Conservation (phyloP, 106 monocot genomes). For the Acorus gramineus region DNA sequence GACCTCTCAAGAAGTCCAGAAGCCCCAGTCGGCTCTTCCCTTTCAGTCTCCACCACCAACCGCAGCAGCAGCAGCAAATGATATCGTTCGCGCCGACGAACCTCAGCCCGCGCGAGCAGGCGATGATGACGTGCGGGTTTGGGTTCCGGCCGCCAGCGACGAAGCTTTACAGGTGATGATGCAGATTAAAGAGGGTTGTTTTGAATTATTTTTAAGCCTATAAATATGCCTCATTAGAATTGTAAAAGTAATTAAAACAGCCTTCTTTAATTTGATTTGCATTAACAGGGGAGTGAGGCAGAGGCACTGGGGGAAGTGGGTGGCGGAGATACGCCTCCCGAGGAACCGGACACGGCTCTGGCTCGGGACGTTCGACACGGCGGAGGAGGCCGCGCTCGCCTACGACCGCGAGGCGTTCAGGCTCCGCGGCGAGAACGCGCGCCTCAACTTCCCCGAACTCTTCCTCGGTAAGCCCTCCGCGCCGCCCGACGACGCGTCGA, state of each 20-base stretch:
- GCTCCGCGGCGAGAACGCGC: slow-evolving; percentile 77
- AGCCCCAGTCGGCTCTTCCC: slow-evolving; percentile 22
- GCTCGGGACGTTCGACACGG: slow-evolving; percentile 95
- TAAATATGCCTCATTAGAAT: no score
- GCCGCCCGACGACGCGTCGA: background rate
- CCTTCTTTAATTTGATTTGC: no score
- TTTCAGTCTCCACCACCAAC: slow-evolving; percentile 2
- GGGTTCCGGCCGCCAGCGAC: slow-evolving; percentile 2
- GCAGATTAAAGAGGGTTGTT: no score
- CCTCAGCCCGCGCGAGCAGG: slow-evolving; percentile 38
- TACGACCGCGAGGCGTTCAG: slow-evolving; percentile 90
- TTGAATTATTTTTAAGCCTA: no score
- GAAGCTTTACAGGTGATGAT: slow-evolving; percentile 29
- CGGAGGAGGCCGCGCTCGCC: slow-evolving; percentile 86
- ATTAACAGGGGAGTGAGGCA: slow-evolving; percentile 41
- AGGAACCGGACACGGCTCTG: slow-evolving; percentile 76
- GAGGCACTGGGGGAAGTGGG: slow-evolving; percentile 73
- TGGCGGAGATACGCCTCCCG: slow-evolving; percentile 63
- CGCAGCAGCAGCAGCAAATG: slow-evolving; percentile 27
- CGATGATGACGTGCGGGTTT: slow-evolving; percentile 21
- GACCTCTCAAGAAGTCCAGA: slow-evolving; percentile 14
- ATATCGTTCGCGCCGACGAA: slow-evolving; percentile 33
- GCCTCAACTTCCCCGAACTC: slow-evolving; percentile 80
- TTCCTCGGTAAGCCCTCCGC: slow-evolving; percentile 33
- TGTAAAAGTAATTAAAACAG: no score